Evolutionary conservation across 2,329 filamentous ascomycete species (phyloP).

Genomic region (Aschersonia sp.): DNA sequence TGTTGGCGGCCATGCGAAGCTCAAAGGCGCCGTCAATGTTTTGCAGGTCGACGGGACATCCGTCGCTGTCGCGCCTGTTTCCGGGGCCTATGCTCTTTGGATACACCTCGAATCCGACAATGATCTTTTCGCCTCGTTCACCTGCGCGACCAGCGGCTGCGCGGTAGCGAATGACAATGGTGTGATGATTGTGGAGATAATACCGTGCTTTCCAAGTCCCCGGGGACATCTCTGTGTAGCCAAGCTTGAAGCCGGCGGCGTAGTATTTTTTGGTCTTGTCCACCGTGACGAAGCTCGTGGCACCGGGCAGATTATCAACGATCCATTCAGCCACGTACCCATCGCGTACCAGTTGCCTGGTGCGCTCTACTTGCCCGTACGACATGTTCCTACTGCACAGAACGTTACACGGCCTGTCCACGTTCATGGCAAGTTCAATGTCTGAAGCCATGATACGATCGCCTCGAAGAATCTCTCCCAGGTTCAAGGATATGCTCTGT

Average conservation of each 20-base stretch:
- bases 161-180: constrained; percentile 67
- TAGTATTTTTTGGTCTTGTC: constrained; percentile 82
- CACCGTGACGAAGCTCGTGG: constrained; percentile 75
- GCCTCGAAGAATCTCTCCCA: constrained; percentile 76
- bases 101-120: constrained; percentile 84
- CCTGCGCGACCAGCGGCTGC: constrained; percentile 54
- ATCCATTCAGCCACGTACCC: constrained; percentile 90
- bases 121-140: constrained; percentile 57
- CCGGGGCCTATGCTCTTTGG: constrained; percentile 61
- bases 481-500: constrained; percentile 64
- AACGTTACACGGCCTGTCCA: constrained; percentile 56
- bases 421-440: constrained; percentile 64
- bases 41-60: constrained; percentile 54
- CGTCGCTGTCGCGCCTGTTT: constrained; percentile 42
- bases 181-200: constrained; percentile 80
- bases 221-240: constrained; percentile 53
- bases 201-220: constrained; percentile 46
- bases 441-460: constrained; percentile 77
- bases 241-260: constrained; percentile 77
- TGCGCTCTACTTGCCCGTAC: constrained; percentile 48
- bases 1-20: constrained; percentile 51
- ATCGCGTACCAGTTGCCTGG: constrained; percentile 57
- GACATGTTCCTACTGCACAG: constrained; percentile 58
- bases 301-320: constrained; percentile 78
- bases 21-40: constrained; percentile 51